Conservation (phyloP, 179 eudicot species). For the Silene coronaria region DNA sequence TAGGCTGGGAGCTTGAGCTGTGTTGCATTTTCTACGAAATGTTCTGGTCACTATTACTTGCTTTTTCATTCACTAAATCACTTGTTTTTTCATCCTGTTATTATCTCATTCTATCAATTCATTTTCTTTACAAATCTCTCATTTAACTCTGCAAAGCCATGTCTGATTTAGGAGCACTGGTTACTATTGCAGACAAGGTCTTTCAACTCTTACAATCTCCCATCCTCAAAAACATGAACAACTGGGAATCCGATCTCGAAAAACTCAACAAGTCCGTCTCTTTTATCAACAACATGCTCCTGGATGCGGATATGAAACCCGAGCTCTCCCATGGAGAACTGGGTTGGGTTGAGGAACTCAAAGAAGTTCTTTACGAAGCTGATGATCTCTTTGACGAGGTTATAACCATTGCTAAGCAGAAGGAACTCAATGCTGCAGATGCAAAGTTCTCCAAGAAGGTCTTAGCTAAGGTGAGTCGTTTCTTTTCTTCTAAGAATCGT, state of each 20-base stretch:
- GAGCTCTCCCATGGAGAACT: neutral
- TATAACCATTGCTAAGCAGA: neutral
- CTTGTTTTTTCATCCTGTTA: no score
- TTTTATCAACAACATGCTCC: neutral
- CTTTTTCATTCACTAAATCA: no score
- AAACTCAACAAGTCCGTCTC: neutral
- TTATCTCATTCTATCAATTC: no score
- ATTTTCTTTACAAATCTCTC: no score
- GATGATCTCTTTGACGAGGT: conserved; percentile 13
- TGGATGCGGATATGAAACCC: conserved; percentile 7
- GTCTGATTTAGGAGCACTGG: conserved; percentile 8
- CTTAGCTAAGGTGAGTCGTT: conserved; percentile 2
- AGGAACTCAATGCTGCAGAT: neutral
- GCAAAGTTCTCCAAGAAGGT: neutral
- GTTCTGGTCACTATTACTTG: no score
- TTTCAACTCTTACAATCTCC: neutral
- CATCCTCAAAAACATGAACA: neutral
- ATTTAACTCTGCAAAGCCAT: no score
- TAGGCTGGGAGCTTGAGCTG: no score
- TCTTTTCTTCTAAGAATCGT: conserved; percentile 8
- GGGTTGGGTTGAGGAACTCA: neutral
- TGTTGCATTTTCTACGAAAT: no score
- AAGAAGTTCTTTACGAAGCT: conserved; percentile 1
- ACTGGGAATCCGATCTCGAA: neutral
- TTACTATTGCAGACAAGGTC: conserved; percentile 2